Percentiles rank a stretch among this genome's conserved stretches.
phyloP scores from a whole-genome alignment of 345 rosid genomes.

The Mangifera indica region DNA sequence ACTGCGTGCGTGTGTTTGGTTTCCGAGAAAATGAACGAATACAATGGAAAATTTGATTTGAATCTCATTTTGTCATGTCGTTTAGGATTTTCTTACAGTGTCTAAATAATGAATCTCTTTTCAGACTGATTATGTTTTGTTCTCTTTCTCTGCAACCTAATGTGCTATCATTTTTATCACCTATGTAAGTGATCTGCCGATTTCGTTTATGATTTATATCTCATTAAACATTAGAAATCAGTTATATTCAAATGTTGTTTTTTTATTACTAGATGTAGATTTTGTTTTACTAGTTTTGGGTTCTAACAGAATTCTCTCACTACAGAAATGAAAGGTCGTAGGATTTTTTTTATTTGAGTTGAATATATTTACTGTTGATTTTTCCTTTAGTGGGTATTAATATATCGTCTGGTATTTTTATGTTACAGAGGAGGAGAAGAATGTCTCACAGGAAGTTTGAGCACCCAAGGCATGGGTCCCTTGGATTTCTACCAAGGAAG shows the following conservation, averaged over 20 bases:
- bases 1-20: slow-evolving; percentile 1
- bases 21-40: background rate
- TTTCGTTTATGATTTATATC: background rate
- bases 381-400: background rate
- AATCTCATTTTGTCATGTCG: background rate
- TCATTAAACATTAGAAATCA: background rate
- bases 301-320: background rate
- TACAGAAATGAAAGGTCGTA: too few species aligned
- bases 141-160: background rate
- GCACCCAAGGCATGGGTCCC: slow-evolving; percentile 94
- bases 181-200: background rate
- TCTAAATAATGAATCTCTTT: too few species aligned
- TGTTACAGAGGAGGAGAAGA: slow-evolving; percentile 24
- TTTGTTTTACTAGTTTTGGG: background rate
- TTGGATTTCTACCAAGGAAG: slow-evolving; percentile 91
- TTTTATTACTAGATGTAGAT: background rate
- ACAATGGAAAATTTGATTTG: background rate
- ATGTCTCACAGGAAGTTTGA: slow-evolving; percentile 97
- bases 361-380: too few species aligned
- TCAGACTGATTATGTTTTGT: background rate
- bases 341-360: background rate
- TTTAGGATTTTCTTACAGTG: background rate
- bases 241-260: background rate
- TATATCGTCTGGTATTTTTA: background rate
- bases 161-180: background rate